Evolutionary conservation across 2,329 filamentous ascomycete genomes (phyloP).

Genomic region (Talaromyces sp.): DNA sequence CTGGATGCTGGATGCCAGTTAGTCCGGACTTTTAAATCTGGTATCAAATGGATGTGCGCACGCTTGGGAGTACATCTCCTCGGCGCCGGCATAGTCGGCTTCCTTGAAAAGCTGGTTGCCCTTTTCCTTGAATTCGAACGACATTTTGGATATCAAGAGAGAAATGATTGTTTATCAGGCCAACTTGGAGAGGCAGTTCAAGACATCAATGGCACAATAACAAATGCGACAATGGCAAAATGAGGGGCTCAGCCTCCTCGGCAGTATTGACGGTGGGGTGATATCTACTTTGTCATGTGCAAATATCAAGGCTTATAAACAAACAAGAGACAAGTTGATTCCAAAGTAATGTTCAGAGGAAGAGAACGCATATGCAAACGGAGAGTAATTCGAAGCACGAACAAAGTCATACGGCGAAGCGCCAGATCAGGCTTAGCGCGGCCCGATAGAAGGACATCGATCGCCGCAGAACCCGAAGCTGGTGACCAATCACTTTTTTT

Average conservation of each 20-base stretch:
- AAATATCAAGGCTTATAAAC: neutral
- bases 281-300: neutral
- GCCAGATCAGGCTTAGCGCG: neutral
- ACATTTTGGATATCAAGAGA: neutral
- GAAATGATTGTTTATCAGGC: neutral
- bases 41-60: slow-evolving; percentile 20
- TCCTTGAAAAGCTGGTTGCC: slow-evolving; percentile 45
- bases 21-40: neutral
- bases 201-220: neutral
- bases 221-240: neutral
- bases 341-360: neutral
- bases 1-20: slow-evolving; percentile 58
- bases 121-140: slow-evolving; percentile 38
- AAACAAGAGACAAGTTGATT: neutral
- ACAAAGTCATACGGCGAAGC: neutral
- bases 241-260: neutral
- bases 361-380: neutral
- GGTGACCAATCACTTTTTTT: neutral
- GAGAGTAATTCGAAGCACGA: neutral
- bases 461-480: neutral
- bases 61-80: slow-evolving; percentile 46
- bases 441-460: neutral
- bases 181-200: neutral
- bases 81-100: slow-evolving; percentile 41
- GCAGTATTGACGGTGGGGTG: neutral